A percentile compares a stretch with the other conserved stretches of the same genome.
Conservation (phyloP, 1,284 basidiomycete species). For the Apiotrichum brassicae region DNA sequence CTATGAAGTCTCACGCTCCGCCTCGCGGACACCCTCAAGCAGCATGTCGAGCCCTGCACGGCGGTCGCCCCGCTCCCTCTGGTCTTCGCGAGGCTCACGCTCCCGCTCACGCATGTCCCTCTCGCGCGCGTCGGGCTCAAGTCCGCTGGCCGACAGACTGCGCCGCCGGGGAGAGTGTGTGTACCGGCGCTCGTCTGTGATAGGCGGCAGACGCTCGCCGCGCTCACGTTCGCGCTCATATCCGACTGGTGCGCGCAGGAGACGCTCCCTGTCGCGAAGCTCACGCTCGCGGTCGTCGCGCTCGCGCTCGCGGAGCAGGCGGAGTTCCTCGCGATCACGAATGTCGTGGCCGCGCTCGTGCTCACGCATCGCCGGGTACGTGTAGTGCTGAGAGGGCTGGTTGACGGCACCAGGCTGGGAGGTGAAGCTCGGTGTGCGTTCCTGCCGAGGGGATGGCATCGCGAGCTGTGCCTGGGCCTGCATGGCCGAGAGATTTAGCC, state of each 20-base stretch:
- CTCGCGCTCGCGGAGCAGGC: neutral
- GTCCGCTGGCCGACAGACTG: neutral
- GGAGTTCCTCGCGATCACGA: neutral
- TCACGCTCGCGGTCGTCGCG: neutral
- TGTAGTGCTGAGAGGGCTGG: neutral
- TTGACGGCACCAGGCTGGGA: neutral
- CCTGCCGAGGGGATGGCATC: conserved; percentile 1
- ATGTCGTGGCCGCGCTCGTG: neutral
- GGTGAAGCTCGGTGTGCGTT: conserved; percentile 8
- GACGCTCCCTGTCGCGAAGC: neutral
- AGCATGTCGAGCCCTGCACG: conserved; percentile 17
- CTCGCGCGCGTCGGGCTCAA: neutral
- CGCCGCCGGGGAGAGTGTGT: neutral
- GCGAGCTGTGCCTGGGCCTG: conserved; percentile 7
- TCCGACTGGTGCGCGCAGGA: neutral
- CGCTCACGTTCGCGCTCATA: neutral
- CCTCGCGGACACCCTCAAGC: conserved; percentile 20
- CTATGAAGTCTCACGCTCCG: conserved; percentile 14
- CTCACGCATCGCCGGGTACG: neutral
- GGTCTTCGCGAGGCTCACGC: neutral
- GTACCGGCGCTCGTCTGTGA: neutral
- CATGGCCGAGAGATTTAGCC: conserved; percentile 22
- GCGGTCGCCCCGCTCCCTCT: neutral
- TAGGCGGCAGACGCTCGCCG: neutral
- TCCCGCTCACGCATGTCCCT: neutral